phyloP scores from a whole-genome alignment of 208 protist species.

The Crithidia bombi region DNA sequence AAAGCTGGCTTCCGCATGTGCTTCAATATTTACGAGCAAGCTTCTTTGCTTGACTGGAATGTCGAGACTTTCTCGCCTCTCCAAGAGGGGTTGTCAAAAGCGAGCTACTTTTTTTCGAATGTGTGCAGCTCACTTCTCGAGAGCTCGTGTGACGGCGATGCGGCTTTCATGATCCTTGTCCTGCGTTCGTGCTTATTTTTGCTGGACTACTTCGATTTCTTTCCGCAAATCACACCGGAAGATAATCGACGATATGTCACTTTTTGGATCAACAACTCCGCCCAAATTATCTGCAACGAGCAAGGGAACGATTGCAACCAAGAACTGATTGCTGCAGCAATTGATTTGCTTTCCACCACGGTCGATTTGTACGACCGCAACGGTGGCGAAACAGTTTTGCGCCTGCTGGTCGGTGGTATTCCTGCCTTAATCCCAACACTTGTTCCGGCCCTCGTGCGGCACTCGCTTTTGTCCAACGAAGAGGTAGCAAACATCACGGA shows the following conservation, averaged over 20 bases:
- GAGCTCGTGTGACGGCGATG: constrained; percentile 53
- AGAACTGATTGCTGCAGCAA: constrained; percentile 62
- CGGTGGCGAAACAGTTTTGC: constrained; percentile 54
- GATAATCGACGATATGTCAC: constrained; percentile 42
- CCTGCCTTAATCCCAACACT: constrained; percentile 40
- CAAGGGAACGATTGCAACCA: constrained; percentile 36
- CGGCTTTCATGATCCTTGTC: constrained; percentile 58
- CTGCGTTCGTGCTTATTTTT: constrained; percentile 74
- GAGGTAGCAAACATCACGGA: constrained; percentile 76
- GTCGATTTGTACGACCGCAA: constrained; percentile 67
- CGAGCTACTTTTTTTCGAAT: constrained; percentile 56
- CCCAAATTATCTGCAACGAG: constrained; percentile 50
- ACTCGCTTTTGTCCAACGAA: constrained; percentile 71
- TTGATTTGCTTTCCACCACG: constrained; percentile 65
- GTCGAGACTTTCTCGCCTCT: constrained; percentile 76
- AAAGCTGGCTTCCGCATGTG: constrained; percentile 90
- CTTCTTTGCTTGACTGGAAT: constrained; percentile 86
- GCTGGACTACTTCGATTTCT: constrained; percentile 88
- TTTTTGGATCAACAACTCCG: constrained; percentile 60
- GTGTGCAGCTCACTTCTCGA: constrained; percentile 78
- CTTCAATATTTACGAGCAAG: constrained; percentile 85
- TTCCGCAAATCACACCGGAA: constrained; percentile 38
- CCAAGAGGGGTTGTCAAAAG: constrained; percentile 70
- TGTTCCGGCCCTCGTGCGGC: constrained; percentile 56
- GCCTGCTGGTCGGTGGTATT: constrained; percentile 54